phyloP scores from a whole-genome alignment of 495 filamentous ascomycete genomes.

The Daldinia decipiens region DNA sequence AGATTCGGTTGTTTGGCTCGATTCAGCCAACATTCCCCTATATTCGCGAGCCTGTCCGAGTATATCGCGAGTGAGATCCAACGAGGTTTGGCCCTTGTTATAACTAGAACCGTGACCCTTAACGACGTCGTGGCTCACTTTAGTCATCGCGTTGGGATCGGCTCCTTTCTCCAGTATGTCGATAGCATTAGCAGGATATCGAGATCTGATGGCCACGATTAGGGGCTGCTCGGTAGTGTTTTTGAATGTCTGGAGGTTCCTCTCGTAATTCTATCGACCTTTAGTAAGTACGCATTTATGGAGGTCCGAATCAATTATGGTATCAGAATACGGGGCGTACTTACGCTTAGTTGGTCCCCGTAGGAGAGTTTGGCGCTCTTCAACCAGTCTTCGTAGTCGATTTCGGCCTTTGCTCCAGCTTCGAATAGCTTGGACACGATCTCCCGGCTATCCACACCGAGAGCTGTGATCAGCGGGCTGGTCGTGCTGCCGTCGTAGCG shows the following conservation, averaged over 20 bases:
- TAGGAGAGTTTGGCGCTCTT: conserved; percentile 51
- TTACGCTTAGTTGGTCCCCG: conserved; percentile 36
- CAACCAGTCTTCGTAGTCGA: conserved; percentile 60
- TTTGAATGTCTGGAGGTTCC: conserved; percentile 55
- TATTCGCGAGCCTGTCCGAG: conserved; percentile 59
- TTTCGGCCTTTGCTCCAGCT: conserved; percentile 51
- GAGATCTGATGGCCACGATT: conserved; percentile 62
- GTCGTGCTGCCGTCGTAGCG: conserved; percentile 47
- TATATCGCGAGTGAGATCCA: conserved; percentile 66
- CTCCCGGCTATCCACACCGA: conserved; percentile 46
- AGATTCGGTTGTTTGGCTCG: neutral
- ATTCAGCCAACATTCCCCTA: conserved; percentile 43
- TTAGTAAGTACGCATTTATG: conserved; percentile 45
- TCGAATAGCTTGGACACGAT: conserved; percentile 56
- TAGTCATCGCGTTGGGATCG: conserved; percentile 63
- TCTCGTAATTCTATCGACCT: conserved; percentile 49
- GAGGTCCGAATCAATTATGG: neutral
- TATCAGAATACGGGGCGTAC: conserved; percentile 6
- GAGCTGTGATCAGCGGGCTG: conserved; percentile 52
- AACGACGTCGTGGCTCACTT: conserved; percentile 48
- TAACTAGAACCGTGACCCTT: conserved; percentile 26
- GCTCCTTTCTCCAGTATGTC: conserved; percentile 68
- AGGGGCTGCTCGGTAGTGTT: conserved; percentile 65
- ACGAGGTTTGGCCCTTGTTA: conserved; percentile 55
- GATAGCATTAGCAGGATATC: conserved; percentile 62